phyloP scores from a whole-genome alignment of 441 rosid species.

The Aleurites moluccanus region DNA sequence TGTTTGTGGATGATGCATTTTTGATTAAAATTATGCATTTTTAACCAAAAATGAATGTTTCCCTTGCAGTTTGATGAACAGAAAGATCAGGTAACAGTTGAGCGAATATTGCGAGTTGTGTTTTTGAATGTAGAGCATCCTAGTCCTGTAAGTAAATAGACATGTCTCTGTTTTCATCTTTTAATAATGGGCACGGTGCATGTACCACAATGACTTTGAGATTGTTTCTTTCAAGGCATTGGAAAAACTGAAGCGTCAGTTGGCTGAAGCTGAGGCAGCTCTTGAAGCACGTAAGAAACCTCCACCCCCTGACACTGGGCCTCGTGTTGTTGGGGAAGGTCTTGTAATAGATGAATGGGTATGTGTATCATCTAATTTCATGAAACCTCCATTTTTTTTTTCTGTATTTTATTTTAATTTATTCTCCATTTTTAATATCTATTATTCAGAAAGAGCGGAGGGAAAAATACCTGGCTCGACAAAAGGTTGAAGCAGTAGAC shows the following conservation, averaged over 20 bases:
- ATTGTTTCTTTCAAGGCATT: conserved; percentile 35
- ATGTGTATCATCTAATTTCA: neutral
- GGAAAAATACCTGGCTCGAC: conserved; percentile 54
- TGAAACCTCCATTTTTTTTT: neutral
- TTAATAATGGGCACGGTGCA: neutral
- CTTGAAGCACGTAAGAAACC: conserved; percentile 55
- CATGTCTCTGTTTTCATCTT: too few relatives aligned
- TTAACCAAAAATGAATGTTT: neutral
- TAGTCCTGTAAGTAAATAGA: too few relatives aligned
- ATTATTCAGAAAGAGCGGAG: conserved; percentile 53
- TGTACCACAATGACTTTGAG: neutral
- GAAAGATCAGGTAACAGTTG: conserved; percentile 59
- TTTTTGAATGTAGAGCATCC: conserved; percentile 51
- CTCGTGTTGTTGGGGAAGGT: conserved; percentile 56
- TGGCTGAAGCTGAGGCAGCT: conserved; percentile 67
- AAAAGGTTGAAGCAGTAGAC: conserved; percentile 45
- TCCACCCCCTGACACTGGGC: conserved; percentile 43
- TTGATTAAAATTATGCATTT: neutral
- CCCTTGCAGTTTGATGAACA: conserved; percentile 64
- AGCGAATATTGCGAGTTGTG: conserved; percentile 58
- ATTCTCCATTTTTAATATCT: neutral
- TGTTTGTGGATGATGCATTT: neutral
- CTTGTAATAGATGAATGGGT: conserved; percentile 83
- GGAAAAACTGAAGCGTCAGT: conserved; percentile 56
- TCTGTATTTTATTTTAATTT: neutral